phyloP scores from a whole-genome alignment of 257 asterid genomes.

The Solanum lycopersicoides region DNA sequence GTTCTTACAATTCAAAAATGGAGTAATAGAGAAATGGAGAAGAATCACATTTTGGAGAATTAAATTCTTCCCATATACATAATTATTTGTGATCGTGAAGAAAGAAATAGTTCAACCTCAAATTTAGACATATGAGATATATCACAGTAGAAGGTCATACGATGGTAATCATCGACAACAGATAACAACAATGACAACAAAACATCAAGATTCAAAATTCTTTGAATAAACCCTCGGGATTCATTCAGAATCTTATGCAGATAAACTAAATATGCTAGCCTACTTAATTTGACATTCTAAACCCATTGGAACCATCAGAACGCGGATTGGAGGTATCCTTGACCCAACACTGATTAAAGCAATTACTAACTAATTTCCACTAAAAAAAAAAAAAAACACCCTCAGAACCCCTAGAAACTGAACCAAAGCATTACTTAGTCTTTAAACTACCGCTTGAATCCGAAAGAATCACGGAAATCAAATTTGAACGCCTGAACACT shows the following conservation, averaged over 20 bases:
- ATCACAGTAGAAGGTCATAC: neutral
- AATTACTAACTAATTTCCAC: neutral
- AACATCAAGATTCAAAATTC: too few relatives aligned
- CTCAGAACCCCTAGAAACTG: neutral
- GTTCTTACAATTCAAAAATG: neutral
- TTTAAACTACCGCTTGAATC: neutral
- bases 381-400: too few relatives aligned
- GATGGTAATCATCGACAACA: neutral
- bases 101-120: neutral
- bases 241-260: neutral
- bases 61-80: neutral
- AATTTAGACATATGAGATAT: neutral
- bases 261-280: neutral
- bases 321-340: neutral
- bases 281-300: neutral
- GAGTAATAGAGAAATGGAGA: neutral
- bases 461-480: neutral
- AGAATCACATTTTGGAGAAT: neutral
- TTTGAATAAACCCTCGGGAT: neutral
- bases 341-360: neutral
- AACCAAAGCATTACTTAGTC: neutral
- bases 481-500: neutral
- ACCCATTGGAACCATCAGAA: neutral
- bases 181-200: neutral
- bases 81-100: too few relatives aligned